Evolutionary conservation across 2,329 filamentous ascomycete species (phyloP).

Genomic region (Fulvia fulva): DNA sequence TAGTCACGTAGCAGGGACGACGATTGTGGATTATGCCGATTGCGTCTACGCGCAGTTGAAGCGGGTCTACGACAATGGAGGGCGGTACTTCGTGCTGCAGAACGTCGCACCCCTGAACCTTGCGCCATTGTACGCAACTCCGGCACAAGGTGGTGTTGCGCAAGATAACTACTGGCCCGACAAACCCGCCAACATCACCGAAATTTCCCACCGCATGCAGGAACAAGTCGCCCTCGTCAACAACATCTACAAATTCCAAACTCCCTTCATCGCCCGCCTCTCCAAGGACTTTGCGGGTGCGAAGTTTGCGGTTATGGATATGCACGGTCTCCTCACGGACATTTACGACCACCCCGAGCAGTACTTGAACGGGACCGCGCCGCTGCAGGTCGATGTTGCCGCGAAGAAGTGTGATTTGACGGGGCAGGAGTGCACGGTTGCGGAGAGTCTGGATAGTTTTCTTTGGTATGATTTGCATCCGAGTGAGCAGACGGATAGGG

Average conservation of each 20-base stretch:
- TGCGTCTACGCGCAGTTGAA: slow-evolving; percentile 65
- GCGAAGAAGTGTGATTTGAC: slow-evolving; percentile 52
- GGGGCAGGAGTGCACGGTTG: slow-evolving; percentile 40
- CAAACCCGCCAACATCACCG: slow-evolving; percentile 48
- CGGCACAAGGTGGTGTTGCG: slow-evolving; percentile 11
- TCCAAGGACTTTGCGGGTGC: slow-evolving; percentile 50
- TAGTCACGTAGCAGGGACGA: slow-evolving; percentile 55
- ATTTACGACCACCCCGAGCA: slow-evolving; percentile 57
- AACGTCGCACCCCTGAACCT: slow-evolving; percentile 65
- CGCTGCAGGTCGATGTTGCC: slow-evolving; percentile 58
- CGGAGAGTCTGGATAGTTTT: slow-evolving; percentile 54
- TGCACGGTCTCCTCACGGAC: slow-evolving; percentile 61
- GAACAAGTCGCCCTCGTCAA: slow-evolving; percentile 51
- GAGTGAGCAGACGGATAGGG: slow-evolving; percentile 58
- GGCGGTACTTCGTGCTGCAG: slow-evolving; percentile 66
- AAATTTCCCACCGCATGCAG: slow-evolving; percentile 49
- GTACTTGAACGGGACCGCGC: slow-evolving; percentile 61
- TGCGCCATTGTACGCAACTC: slow-evolving; percentile 61
- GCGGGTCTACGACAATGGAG: slow-evolving; percentile 61
- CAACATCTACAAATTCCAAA: slow-evolving; percentile 49
- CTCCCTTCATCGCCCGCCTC: slow-evolving; percentile 45
- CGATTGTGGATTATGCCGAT: slow-evolving; percentile 61
- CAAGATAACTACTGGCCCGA: slow-evolving; percentile 41
- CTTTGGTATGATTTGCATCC: slow-evolving; percentile 73
- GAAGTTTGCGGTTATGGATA: slow-evolving; percentile 63